Evolutionary conservation across 805 yeast species (phyloP), one percentile per base, ranked within the genome.

Genomic region (Metahyphopichia silvanorum): DNA sequence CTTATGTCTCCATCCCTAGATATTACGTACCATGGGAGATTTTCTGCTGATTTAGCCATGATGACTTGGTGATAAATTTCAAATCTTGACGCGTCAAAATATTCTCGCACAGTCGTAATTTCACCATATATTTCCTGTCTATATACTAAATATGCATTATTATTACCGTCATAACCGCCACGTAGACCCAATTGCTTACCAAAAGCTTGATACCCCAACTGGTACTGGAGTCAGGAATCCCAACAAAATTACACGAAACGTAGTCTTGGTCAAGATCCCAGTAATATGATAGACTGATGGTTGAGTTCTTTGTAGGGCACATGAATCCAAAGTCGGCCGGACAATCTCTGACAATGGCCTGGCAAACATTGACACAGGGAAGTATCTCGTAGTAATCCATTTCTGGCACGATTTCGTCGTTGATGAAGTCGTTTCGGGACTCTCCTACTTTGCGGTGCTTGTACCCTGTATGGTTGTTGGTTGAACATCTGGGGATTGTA

Each of bases 351-450:
- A 82, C 93, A 6, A 93, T 75, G 5, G 79, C 72, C 40, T 84
- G 67, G 56, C 98, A 93, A 40, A 82, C 73, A 48, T 84, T 80
- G 31, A 82, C 70, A 52, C 98, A 91, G 1, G 98, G 98, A 36
- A 86, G 55, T 3, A 93, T 71, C 57, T 91, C 98, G 46, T 69
- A 80, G 57, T 89, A 91, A 9, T 57, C 48, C 4, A 71, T 68
- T 0, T 88, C 86, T 4, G 72, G 65, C 19, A 82, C 63, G 1
- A 72, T 50, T 3, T 55, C 41, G 4, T 62, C 58, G 42, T 78
- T 73, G 24, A 91, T 68, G 40, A 72, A 75, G 4, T 61, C 59
- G 45, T 74, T 85, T 40, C 98, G 69, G 8, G 85, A 79, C 4
- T 64, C 54, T 11, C 69, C 69, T 4, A 62, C 62, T 3, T 60